These are phyloP conservation scores for Bothriochloa decipiens DNA, from an alignment of 176 grass and related monocot species.

Conservation along the genomic window DNA sequence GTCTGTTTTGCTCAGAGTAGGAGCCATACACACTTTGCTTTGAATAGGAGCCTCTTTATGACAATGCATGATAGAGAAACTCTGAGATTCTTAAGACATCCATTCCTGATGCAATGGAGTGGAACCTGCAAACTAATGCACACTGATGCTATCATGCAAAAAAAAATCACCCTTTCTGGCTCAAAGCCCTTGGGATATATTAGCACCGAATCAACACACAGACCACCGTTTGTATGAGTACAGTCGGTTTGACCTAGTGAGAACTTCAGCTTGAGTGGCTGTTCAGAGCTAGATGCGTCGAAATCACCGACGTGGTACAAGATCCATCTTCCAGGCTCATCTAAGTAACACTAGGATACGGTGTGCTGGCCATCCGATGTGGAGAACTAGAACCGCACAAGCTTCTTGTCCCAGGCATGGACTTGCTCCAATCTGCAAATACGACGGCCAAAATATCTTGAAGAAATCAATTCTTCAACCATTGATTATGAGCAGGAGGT, in stretches of 20 bases:
- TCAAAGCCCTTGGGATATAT: constrained; percentile 56
- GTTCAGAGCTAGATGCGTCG: constrained; percentile 25
- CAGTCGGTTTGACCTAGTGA: too few relatives aligned
- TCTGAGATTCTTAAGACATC: too few relatives aligned
- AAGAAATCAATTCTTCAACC: too few relatives aligned
- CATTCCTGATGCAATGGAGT: too few relatives aligned
- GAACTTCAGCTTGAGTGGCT: too few relatives aligned
- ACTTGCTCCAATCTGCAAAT: constrained; percentile 45
- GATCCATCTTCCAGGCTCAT: constrained; percentile 64
- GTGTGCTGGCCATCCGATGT: constrained; percentile 67
- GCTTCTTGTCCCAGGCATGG: constrained; percentile 78
- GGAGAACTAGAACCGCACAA: constrained; percentile 65
- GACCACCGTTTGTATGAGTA: constrained; percentile 60
- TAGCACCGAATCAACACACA: constrained; percentile 62
- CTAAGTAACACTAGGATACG: constrained; percentile 53
- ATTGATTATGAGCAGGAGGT: too few relatives aligned
- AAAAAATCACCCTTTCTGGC: constrained; percentile 25
- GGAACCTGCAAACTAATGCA: constrained; percentile 6
- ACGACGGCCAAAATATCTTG: constrained; percentile 46
- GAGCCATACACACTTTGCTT: too few relatives aligned
- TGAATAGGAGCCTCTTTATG: too few relatives aligned
- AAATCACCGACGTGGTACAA: constrained; percentile 68
- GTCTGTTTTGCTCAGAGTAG: too few relatives aligned
- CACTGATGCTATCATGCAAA: background rate
- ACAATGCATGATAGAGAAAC: too few relatives aligned